Conservation (phyloP, 768 basidiomycete genomes). For the Neoboletus brunneissimus region DNA sequence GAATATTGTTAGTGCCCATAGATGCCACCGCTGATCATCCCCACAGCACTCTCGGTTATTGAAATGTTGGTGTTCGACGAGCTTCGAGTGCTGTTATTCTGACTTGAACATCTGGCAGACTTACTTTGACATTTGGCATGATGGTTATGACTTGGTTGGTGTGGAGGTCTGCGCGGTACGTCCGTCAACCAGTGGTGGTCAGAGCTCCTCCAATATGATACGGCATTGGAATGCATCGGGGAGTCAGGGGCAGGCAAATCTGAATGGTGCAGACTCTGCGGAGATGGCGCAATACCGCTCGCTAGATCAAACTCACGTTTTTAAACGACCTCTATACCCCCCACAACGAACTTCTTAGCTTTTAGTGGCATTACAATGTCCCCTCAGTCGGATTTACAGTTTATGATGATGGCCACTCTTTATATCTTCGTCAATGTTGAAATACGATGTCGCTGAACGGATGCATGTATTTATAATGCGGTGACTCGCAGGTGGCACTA, state of each 20-base stretch:
- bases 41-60: slow-evolving; percentile 47
- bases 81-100: slow-evolving; percentile 2
- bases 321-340: not conserved
- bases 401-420: not conserved
- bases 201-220: slow-evolving; percentile 23
- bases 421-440: not conserved
- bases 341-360: not conserved
- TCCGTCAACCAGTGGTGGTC: slow-evolving; percentile 30
- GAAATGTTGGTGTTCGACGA: slow-evolving; percentile 42
- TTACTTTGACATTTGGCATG: slow-evolving; percentile 48
- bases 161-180: slow-evolving; percentile 47
- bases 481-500: not conserved
- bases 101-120: slow-evolving; percentile 28
- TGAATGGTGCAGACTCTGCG: slow-evolving; percentile 8
- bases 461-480: not conserved
- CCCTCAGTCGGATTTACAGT: slow-evolving; percentile 8
- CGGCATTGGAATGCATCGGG: not conserved
- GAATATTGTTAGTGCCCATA: not conserved
- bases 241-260: slow-evolving; percentile 1
- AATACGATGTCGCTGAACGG: not conserved
- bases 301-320: not conserved
- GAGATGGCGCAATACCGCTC: not conserved
- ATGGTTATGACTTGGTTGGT: slow-evolving; percentile 48
- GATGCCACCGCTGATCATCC: slow-evolving; percentile 4
- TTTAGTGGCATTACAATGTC: not conserved